Evolutionary conservation across 495 filamentous ascomycete genomes (phyloP), one percentile per base, ranked within the genome.

Genomic region (Aspergillus heteromorphus): DNA sequence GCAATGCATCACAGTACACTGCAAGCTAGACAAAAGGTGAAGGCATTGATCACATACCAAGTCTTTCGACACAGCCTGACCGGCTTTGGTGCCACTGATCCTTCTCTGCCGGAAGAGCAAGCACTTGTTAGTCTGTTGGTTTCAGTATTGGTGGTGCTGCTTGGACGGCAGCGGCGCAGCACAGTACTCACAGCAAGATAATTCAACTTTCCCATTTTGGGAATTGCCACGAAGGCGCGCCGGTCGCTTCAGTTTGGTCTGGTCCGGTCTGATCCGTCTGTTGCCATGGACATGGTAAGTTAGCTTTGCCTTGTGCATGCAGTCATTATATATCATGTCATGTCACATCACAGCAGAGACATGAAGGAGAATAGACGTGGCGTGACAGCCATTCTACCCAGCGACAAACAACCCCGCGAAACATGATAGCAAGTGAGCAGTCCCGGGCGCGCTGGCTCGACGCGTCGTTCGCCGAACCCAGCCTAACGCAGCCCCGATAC

Each of bases 1-100:
- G n/a, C n/a, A n/a, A n/a, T n/a, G n/a, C n/a, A n/a, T n/a, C n/a
- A n/a, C n/a, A n/a, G n/a, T n/a, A n/a, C n/a, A n/a, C n/a, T n/a
- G n/a, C n/a, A n/a, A n/a, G n/a, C n/a, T n/a, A n/a, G n/a, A n/a
- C n/a, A n/a, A n/a, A n/a, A n/a, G n/a, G n/a, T n/a, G n/a, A n/a
- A n/a, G n/a, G n/a, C n/a, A n/a, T n/a, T n/a, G n/a, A n/a, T 8
- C 20, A 56, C 51, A 61, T 67, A 74, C 73, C 56, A 81, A 58
- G 47, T 76, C 74, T 51, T 72, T 76, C 7, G 68, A 70, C 19
- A 78, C 62, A 16, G 68, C 70, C 13, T 73, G 66, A 6, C 72
- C 78, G 7, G 73, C 69, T 51, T 73, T 75, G 51, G 73, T 38
- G 23, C 77, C 77, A 19, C 70, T 67, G 34, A 67, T 73, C 34